Evolutionary conservation across 768 basidiomycete species (phyloP), one percentile per base, ranked within the genome.

Genomic region (Rhizopogon vulgaris): DNA sequence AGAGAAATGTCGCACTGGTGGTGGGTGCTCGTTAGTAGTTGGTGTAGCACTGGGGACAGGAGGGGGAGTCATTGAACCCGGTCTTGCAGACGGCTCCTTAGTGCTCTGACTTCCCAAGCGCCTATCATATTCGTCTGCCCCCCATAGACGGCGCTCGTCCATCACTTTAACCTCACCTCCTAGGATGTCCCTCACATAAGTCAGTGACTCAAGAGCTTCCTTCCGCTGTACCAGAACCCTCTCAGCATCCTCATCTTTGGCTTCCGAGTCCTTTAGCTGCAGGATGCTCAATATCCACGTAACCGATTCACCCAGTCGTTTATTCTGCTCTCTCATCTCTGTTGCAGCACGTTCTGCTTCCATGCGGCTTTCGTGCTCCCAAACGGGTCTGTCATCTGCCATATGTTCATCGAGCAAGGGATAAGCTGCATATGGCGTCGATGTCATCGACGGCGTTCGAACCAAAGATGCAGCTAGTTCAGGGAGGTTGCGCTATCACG

Each of bases 131-230:
- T 77, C 77, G 49, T 70, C 73, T 54, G 82, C 84, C 32, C 82
- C 78, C 51, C 83, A 69, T 38, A 92, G 69, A 43, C 84, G 75
- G 25, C 82, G 81, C 38, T 85, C 82, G 18, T 92, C 89, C 40
- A 91, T 63, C 24, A 75, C 71, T 27, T 67, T 67, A 9, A 72
- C 67, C 50, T 74, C 73, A 34, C 81, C 79, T 54, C 78, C 74
- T 38, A 93, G 70, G 14, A 90, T 74, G 57, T 91, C 90, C 56
- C 87, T 76, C 52, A 90, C 83, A 67, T 91, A 88, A 10, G 85
- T 75, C 37, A 93, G 70, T 10, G 84, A 83, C 60, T 90, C 87
- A 45, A 93, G 63, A 0, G 90, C 86, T 63, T 90, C 86, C 18
- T 68, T 69, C 52, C 70, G 76, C 55, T 65, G 64, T 36, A 71